phyloP scores from a whole-genome alignment of 2,329 filamentous ascomycete species.

The Colletotrichum liriopes region DNA sequence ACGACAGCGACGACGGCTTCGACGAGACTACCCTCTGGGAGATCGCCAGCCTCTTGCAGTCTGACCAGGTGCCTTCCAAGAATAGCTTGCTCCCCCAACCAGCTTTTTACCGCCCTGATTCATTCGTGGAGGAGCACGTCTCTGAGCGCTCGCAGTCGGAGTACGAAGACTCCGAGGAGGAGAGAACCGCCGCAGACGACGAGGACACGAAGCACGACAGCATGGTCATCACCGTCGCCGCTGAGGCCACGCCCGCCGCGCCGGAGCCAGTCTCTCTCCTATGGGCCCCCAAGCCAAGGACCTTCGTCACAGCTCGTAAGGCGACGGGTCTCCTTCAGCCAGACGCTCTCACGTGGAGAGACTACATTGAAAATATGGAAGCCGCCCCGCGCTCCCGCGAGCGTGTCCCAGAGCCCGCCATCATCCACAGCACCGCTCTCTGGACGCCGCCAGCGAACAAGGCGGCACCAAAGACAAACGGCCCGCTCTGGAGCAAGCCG shows the following conservation, averaged over 20 bases:
- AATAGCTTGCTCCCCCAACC: conserved; percentile 63
- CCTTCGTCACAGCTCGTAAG: conserved; percentile 16
- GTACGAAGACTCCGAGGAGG: conserved; percentile 38
- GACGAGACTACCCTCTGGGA: conserved; percentile 76
- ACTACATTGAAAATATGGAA: conserved; percentile 50
- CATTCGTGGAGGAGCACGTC: conserved; percentile 51
- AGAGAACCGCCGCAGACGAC: conserved; percentile 48
- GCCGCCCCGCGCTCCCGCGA: conserved; percentile 49
- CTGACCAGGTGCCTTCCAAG: conserved; percentile 66
- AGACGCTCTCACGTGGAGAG: conserved; percentile 54
- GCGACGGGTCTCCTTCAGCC: conserved; percentile 55
- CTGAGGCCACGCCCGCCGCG: conserved; percentile 44
- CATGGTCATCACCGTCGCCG: conserved; percentile 53
- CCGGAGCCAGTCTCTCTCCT: conserved; percentile 31
- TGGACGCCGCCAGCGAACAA: conserved; percentile 48
- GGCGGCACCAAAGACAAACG: not conserved
- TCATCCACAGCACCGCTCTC: conserved; percentile 56
- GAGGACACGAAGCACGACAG: conserved; percentile 45
- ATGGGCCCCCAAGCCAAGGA: conserved; percentile 38
- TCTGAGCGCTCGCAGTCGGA: conserved; percentile 50
- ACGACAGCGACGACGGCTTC: conserved; percentile 66
- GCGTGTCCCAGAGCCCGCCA: conserved; percentile 48
- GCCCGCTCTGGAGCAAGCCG: conserved; percentile 40
- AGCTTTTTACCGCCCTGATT: conserved; percentile 26
- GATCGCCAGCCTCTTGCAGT: conserved; percentile 72